Percentiles rank a stretch among this genome's conserved stretches.
These are phyloP conservation scores for Aspergillus pseudoterreus DNA, from an alignment of 2,329 filamentous ascomycete species.

Conservation along the genomic window DNA sequence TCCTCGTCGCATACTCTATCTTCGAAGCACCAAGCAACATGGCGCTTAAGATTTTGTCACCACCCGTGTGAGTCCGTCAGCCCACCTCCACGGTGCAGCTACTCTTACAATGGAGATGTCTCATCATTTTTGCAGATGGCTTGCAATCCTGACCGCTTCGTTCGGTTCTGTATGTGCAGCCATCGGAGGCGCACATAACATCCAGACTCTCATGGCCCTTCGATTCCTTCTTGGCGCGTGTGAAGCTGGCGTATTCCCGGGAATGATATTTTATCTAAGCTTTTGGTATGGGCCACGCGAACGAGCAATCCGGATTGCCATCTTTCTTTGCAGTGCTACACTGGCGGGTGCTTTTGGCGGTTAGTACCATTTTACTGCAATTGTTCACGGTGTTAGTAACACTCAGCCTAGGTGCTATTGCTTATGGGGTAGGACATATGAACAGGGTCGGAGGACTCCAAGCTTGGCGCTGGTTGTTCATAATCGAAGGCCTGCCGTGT, in stretches of 20 bases:
- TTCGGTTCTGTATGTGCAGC: conserved; percentile 14
- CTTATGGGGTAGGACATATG: conserved; percentile 6
- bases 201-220: conserved; percentile 6
- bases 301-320: conserved; percentile 21
- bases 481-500: conserved; percentile 7
- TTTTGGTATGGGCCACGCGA: conserved; percentile 36
- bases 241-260: conserved; percentile 16
- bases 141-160: conserved; percentile 31
- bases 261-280: conserved; percentile 32
- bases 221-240: conserved; percentile 14
- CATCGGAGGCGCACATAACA: conserved; percentile 9
- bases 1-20: conserved; percentile 23
- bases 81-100: background rate
- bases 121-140: conserved; percentile 20
- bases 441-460: background rate
- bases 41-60: conserved; percentile 9
- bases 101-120: background rate
- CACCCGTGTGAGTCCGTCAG: background rate
- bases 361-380: background rate
- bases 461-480: conserved; percentile 6
- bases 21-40: conserved; percentile 22
- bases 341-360: conserved; percentile 1
- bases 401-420: background rate
- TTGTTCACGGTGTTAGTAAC: background rate
- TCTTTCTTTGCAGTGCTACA: conserved; percentile 8